phyloP scores from a whole-genome alignment of 345 rosid species.

The Eucalyptus camaldulensis region DNA sequence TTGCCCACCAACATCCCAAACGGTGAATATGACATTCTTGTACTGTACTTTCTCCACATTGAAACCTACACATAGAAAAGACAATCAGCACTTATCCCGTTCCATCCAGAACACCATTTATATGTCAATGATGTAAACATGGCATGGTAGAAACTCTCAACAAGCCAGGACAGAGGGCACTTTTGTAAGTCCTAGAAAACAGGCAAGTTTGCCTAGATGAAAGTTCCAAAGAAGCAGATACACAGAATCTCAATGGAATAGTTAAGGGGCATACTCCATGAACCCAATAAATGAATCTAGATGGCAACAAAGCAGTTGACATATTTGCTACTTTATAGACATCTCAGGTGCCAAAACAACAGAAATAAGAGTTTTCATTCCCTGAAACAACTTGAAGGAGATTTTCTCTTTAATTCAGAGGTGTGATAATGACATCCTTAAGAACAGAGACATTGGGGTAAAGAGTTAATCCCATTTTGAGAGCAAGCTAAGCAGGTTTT shows the following conservation, averaged over 20 bases:
- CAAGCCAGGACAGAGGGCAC: neutral
- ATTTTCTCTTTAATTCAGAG: neutral
- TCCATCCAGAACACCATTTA: neutral
- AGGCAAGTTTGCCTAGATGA: neutral
- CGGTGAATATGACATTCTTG: conserved; percentile 96
- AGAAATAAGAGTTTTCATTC: neutral
- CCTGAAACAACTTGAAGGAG: neutral
- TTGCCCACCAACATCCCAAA: conserved; percentile 99
- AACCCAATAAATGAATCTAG: neutral
- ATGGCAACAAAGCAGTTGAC: neutral
- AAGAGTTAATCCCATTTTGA: neutral
- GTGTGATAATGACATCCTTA: neutral
- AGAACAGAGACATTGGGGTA: neutral
- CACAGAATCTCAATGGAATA: neutral
- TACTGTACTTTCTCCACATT: conserved; percentile 99
- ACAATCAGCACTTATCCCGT: neutral
- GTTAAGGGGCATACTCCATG: neutral
- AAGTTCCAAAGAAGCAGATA: neutral
- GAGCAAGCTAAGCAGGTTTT: neutral
- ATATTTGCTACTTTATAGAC: neutral
- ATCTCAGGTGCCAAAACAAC: neutral
- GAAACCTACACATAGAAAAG: conserved; percentile 48
- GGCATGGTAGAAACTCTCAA: neutral
- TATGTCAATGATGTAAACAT: neutral
- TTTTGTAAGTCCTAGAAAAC: neutral